Evolutionary conservation across 441 rosid species (phyloP).

Genomic region (Viola pubescens): DNA sequence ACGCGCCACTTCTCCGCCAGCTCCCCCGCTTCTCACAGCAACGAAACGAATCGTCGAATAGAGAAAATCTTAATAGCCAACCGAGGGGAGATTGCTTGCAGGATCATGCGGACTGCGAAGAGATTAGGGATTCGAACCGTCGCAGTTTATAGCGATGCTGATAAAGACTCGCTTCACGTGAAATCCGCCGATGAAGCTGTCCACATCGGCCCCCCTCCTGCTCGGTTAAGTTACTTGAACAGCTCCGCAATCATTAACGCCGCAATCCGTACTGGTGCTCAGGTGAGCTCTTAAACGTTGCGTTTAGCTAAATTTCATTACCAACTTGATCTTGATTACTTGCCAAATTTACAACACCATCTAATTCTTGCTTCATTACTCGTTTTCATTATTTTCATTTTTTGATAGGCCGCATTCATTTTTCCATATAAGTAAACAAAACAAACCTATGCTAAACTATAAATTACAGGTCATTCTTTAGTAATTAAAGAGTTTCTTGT

Average conservation of each 20-base stretch:
- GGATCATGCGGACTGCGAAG: conserved; percentile 80
- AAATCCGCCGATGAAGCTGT: conserved; percentile 79
- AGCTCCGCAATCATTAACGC: conserved; percentile 58
- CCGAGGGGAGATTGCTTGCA: conserved; percentile 89
- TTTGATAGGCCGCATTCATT: not conserved
- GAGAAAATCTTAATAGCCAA: conserved; percentile 84
- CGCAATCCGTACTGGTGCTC: conserved; percentile 78
- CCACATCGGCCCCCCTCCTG: conserved; percentile 71
- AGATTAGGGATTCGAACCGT: conserved; percentile 70
- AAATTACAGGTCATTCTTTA: too few relatives aligned
- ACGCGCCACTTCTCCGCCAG: conserved; percentile 19
- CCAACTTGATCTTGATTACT: too few relatives aligned
- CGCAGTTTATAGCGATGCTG: conserved; percentile 87
- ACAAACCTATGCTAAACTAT: too few relatives aligned
- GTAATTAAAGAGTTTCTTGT: conserved; percentile 5
- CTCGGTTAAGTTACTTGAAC: conserved; percentile 73
- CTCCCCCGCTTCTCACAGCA: conserved; percentile 12
- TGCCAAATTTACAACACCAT: too few relatives aligned
- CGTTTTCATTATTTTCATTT: not conserved
- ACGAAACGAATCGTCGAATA: conserved; percentile 21
- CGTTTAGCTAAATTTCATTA: not conserved
- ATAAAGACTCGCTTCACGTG: conserved; percentile 62
- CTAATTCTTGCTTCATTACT: too few relatives aligned
- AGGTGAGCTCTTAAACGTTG: conserved; percentile 32
- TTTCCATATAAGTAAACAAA: too few relatives aligned